These are phyloP conservation scores for Populus nigra DNA, from an alignment of 345 rosid genomes.

Conservation along the genomic window DNA sequence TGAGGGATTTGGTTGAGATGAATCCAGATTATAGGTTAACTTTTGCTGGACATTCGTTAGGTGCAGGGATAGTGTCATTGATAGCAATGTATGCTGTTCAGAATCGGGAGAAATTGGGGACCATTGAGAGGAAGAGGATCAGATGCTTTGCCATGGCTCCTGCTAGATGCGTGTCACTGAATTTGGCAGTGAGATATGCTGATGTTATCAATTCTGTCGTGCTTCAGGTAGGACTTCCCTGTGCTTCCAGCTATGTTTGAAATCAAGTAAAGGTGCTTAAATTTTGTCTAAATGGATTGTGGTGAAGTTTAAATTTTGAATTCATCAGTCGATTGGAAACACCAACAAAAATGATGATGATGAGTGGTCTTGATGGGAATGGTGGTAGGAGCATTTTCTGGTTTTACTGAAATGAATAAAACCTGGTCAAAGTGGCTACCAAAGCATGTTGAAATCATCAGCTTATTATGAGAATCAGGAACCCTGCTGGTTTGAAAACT, in stretches of 20 bases:
- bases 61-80: conserved; percentile 78
- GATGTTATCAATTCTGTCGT: conserved; percentile 83
- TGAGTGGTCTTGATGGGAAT: background rate
- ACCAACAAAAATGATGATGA: background rate
- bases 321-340: background rate
- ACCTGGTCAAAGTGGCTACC: background rate
- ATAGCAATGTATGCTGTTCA: conserved; percentile 58
- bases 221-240: conserved; percentile 58
- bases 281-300: background rate
- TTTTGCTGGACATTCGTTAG: conserved; percentile 87
- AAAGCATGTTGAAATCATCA: background rate
- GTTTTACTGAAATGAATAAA: background rate
- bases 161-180: conserved; percentile 81
- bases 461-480: background rate
- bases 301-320: background rate
- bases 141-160: conserved; percentile 92
- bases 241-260: background rate
- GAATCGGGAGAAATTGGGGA: conserved; percentile 59
- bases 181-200: conserved; percentile 86
- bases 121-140: conserved; percentile 68
- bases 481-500: background rate
- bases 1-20: conserved; percentile 53
- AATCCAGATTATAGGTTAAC: conserved; percentile 70
- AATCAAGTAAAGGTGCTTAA: background rate
- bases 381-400: background rate